Conservation (phyloP, 192 early-diverging fungal genomes). For the Jimgerdemannia lactiflua region DNA sequence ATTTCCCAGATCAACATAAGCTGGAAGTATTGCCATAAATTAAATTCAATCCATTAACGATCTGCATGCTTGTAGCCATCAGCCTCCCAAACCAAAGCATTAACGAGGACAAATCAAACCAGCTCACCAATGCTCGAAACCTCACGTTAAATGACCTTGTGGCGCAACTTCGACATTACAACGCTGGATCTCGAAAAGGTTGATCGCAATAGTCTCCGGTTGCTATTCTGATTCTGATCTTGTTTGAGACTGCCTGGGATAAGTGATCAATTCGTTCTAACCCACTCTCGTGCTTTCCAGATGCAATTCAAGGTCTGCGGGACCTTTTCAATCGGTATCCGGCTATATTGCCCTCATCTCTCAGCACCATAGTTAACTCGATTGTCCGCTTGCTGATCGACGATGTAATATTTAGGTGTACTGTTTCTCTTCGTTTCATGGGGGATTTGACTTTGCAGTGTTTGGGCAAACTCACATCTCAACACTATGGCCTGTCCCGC, state of each 20-base stretch:
- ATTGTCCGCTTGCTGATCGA: slow-evolving; percentile 47
- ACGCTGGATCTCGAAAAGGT: slow-evolving; percentile 52
- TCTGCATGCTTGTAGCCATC: slow-evolving; percentile 51
- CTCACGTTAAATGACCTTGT: slow-evolving; percentile 74
- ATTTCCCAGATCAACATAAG: not conserved
- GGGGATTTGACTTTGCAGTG: no score
- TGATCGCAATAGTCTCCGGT: not conserved
- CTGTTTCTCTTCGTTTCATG: not conserved
- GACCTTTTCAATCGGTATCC: slow-evolving; percentile 48
- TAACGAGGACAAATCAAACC: slow-evolving; percentile 66
- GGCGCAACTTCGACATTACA: slow-evolving; percentile 77
- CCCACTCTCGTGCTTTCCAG: slow-evolving; percentile 10
- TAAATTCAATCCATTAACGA: slow-evolving; percentile 8
- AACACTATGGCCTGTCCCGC: not conserved
- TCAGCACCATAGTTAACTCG: slow-evolving; percentile 43
- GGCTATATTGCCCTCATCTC: slow-evolving; percentile 36
- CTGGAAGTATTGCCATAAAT: not conserved
- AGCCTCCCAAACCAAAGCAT: slow-evolving; percentile 80
- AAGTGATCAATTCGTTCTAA: not conserved
- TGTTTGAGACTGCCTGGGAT: not conserved
- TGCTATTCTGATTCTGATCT: not conserved
- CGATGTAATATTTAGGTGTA: slow-evolving; percentile 32
- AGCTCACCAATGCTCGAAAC: slow-evolving; percentile 74
- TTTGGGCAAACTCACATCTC: no score
- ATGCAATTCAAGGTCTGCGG: slow-evolving; percentile 42